Evolutionary conservation across 192 early-diverging fungal genomes (phyloP).

Genomic region (Backusella macrospora): DNA sequence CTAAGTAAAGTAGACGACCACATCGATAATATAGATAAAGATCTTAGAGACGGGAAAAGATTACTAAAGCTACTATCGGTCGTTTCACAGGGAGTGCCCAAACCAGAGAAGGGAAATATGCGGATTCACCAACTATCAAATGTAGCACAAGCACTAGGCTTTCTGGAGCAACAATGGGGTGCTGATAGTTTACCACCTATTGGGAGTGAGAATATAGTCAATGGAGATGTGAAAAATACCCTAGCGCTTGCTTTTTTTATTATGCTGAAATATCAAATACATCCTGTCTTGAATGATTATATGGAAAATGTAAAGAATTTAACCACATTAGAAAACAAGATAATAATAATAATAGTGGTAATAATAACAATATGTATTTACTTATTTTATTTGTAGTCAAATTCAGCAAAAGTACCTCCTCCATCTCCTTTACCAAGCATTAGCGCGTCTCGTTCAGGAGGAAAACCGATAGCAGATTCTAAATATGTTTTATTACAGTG

Average conservation of each 20-base stretch:
- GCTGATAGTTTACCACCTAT: conserved; percentile 68
- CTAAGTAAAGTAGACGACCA: conserved; percentile 44
- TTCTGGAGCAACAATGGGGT: conserved; percentile 59
- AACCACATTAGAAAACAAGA: background rate
- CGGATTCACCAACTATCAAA: conserved; percentile 83
- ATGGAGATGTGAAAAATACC: conserved; percentile 71
- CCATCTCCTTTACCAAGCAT: conserved; percentile 7
- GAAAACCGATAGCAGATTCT: conserved; percentile 36
- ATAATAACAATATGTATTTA: background rate
- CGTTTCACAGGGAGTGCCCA: conserved; percentile 70
- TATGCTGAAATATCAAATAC: conserved; percentile 56
- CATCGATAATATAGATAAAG: conserved; percentile 57
- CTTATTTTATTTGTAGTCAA: background rate
- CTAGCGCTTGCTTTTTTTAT: conserved; percentile 55
- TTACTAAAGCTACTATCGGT: conserved; percentile 72
- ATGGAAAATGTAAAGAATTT: background rate
- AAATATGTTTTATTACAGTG: conserved; percentile 53
- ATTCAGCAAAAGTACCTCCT: conserved; percentile 8
- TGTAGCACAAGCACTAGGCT: conserved; percentile 69
- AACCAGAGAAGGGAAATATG: conserved; percentile 70
- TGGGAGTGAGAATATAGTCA: conserved; percentile 80
- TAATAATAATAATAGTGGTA: background rate
- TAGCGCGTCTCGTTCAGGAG: conserved; percentile 18
- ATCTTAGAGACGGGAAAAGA: conserved; percentile 69
- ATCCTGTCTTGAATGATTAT: conserved; percentile 11